Base-by-base conservation (phyloP, 2,329 filamentous ascomycete genomes). In the Fusarium dlaminii region DNA sequence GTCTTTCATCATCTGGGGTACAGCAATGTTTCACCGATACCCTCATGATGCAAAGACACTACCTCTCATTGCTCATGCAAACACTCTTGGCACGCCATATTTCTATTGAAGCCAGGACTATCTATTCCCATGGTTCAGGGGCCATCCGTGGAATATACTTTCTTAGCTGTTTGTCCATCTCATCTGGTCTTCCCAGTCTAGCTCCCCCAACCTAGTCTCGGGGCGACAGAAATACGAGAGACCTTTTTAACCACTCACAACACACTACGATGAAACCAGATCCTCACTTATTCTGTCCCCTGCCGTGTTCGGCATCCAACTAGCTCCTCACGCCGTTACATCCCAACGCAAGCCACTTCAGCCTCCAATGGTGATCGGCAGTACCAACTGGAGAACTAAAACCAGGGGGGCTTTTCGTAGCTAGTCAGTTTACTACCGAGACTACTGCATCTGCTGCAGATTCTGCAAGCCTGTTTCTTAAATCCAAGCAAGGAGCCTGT, bases 361-460 rank as follows among this genome's bases (percentile, higher is more conserved):
- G 29, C 22, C 42, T 48, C 58, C 27, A 39, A 34, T n/a, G 18
- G 24, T 27, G 67, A 70, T 70, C 66, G 59, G 32, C 59, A 59
- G 51, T 56, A 40, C 63, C 32, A 30, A 3, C 14, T 14, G 32
- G 24, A n/a, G 22, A 5, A 13, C 45, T 20, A 36, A 27, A 48
- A 43, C 34, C 67, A 65, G 59, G 67, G 65, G 65, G 66, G 11
- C 9, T 36, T 39, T 22, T 37, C 0, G 18, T 49, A 17, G 10
- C n/a, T 59, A 63, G 32, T 62, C 29, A 48, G 42, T 4, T 20
- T n/a, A 20, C 24, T 42, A 46, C 40, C 63, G 63, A 36, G 6
- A 45, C 57, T 63, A 54, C 57, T 60, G 37, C 30, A 56, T 24
- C 24, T 52, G 46, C 64, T 68, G 58, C 66, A 69, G 51, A 40